A percentile compares a stretch with the other conserved stretches of the same genome.
phyloP scores from a whole-genome alignment of 306 rosid genomes.

The Cucumis melo region DNA sequence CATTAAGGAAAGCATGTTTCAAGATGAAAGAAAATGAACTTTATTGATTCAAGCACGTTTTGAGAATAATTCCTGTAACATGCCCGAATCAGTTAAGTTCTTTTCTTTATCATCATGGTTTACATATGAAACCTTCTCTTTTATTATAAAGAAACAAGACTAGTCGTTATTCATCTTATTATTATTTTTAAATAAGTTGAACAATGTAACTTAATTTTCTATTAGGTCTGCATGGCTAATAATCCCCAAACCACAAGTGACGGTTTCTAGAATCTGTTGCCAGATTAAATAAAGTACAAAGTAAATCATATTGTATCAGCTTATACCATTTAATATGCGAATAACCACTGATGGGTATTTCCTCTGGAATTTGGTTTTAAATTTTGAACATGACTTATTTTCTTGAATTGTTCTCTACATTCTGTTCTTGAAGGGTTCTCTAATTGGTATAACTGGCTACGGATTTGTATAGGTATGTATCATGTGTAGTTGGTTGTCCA shows the following conservation, averaged over 20 bases:
- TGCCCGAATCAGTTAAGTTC: background rate
- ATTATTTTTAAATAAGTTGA: background rate
- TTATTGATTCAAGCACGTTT: background rate
- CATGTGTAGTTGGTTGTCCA: slow-evolving; percentile 87
- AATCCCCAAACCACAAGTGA: background rate
- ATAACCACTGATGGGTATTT: background rate
- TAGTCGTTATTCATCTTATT: background rate
- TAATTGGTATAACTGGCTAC: slow-evolving; percentile 2
- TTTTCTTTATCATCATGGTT: background rate
- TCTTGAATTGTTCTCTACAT: background rate
- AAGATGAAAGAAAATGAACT: background rate
- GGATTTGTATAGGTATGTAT: slow-evolving; percentile 56
- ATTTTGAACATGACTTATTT: background rate
- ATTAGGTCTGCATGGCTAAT: background rate
- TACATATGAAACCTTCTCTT: background rate
- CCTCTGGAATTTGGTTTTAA: background rate
- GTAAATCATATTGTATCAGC: background rate
- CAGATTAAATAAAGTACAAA: background rate
- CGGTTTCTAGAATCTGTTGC: background rate
- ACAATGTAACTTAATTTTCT: too few species aligned
- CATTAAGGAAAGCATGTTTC: background rate
- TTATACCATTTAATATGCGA: background rate
- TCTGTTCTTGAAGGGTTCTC: slow-evolving; percentile 1
- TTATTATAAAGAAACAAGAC: background rate
- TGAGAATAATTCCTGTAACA: background rate